phyloP scores from a whole-genome alignment of 176 grass and related monocot species.

The Musa troglodytarum region DNA sequence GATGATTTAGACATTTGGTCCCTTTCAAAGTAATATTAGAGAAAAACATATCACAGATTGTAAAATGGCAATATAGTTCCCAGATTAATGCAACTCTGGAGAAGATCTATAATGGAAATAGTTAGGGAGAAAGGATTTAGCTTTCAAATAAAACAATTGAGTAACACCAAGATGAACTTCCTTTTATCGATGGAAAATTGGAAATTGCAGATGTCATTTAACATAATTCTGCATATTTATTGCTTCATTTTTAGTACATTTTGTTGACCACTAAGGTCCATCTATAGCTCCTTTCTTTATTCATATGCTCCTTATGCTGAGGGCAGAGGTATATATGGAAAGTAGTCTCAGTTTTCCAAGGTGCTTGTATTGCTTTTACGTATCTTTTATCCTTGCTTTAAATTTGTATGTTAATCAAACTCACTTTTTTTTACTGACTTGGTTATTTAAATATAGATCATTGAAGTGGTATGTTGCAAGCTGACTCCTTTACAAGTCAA shows the following conservation, averaged over 20 bases:
- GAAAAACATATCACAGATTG: too few species aligned
- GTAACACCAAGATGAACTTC: too few species aligned
- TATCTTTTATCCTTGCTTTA: background rate
- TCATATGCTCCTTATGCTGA: background rate
- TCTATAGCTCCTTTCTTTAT: background rate
- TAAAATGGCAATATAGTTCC: too few species aligned
- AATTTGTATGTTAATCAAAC: background rate
- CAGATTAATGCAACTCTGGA: too few species aligned
- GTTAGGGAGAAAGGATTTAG: too few species aligned
- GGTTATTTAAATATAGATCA: conserved; percentile 47
- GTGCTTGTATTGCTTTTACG: background rate
- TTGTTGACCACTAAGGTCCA: background rate
- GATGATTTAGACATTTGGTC: too few species aligned
- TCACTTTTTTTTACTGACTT: conserved; percentile 17
- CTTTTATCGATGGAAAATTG: too few species aligned
- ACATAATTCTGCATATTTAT: background rate
- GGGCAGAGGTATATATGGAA: background rate
- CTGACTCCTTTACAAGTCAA: conserved; percentile 67
- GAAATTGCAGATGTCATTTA: too few species aligned
- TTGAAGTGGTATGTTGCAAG: conserved; percentile 97
- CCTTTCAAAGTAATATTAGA: too few species aligned
- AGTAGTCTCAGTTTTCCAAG: background rate
- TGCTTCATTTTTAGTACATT: background rate
- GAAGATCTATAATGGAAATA: too few species aligned
- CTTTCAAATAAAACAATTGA: too few species aligned